Evolutionary conservation across 441 rosid genomes (phyloP).

Genomic region (Gossypium schwendimanii): DNA sequence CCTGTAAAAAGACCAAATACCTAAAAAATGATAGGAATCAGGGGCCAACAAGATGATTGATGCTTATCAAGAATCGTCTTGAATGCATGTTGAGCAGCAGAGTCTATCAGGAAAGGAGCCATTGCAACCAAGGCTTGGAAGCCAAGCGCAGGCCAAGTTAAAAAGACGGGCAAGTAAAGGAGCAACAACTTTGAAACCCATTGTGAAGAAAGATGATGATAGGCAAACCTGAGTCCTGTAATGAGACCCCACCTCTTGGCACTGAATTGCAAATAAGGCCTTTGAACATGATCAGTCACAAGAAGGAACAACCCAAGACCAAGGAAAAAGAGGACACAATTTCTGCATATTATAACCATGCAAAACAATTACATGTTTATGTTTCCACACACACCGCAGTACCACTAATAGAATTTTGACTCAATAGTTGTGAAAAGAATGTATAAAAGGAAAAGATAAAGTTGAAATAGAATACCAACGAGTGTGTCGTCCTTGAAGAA

Average conservation of each 20-base stretch:
- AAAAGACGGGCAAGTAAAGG: constrained; percentile 47
- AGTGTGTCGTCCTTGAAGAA: constrained; percentile 42
- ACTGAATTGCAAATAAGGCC: constrained; percentile 75
- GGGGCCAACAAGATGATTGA: constrained; percentile 75
- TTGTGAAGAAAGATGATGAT: constrained; percentile 46
- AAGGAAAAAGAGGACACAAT: constrained; percentile 43
- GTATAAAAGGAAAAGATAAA: neutral
- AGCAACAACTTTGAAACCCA: constrained; percentile 55
- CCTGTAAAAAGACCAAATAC: constrained; percentile 24
- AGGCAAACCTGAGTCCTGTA: constrained; percentile 76
- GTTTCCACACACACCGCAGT: neutral
- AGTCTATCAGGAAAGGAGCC: constrained; percentile 63
- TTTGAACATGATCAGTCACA: constrained; percentile 57
- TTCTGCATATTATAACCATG: constrained; percentile 42
- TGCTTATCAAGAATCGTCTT: constrained; percentile 46
- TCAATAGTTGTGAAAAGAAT: neutral
- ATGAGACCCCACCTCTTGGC: constrained; percentile 79
- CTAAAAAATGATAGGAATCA: constrained; percentile 76
- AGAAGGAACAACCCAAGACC: constrained; percentile 60
- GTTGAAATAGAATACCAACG: constrained; percentile 26
- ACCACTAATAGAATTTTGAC: neutral
- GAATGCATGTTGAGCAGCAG: constrained; percentile 57
- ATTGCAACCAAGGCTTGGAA: constrained; percentile 57
- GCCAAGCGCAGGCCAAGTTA: constrained; percentile 69
- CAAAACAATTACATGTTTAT: neutral